Evolutionary conservation across 257 asterid genomes (phyloP).

Genomic region (Solanum boliviense): DNA sequence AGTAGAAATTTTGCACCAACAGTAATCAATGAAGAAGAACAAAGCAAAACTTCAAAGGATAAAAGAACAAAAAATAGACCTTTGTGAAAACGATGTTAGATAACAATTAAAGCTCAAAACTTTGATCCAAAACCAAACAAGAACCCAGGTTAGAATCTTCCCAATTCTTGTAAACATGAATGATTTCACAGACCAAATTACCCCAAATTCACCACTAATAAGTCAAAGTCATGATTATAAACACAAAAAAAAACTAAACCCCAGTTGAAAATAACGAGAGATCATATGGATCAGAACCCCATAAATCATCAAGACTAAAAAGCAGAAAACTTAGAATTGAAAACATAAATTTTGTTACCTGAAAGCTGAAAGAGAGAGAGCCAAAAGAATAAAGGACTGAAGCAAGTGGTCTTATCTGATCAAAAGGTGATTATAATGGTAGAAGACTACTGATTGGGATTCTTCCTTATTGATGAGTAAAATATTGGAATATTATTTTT

Average conservation of each 20-base stretch:
- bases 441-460: slow-evolving; percentile 16
- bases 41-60: background rate
- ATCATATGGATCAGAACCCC: slow-evolving; percentile 10
- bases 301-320: background rate
- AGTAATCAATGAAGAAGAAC: background rate
- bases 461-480: slow-evolving; percentile 16
- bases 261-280: slow-evolving; percentile 9
- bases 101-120: slow-evolving; percentile 20
- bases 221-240: slow-evolving; percentile 17
- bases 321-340: background rate
- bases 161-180: slow-evolving; percentile 6
- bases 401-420: slow-evolving; percentile 19
- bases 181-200: slow-evolving; percentile 5
- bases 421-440: slow-evolving; percentile 8
- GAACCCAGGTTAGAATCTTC: slow-evolving; percentile 7
- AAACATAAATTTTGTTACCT: slow-evolving; percentile 9
- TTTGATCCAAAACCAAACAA: slow-evolving; percentile 3
- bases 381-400: slow-evolving; percentile 5
- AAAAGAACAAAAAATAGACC: background rate
- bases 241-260: slow-evolving; percentile 6
- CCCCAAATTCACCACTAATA: slow-evolving; percentile 7
- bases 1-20: background rate
- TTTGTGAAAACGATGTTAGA: slow-evolving; percentile 2
- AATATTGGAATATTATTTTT: background rate
- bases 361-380: slow-evolving; percentile 7